Conservation (phyloP, 345 rosid species). For the Corchorus olitorius region DNA sequence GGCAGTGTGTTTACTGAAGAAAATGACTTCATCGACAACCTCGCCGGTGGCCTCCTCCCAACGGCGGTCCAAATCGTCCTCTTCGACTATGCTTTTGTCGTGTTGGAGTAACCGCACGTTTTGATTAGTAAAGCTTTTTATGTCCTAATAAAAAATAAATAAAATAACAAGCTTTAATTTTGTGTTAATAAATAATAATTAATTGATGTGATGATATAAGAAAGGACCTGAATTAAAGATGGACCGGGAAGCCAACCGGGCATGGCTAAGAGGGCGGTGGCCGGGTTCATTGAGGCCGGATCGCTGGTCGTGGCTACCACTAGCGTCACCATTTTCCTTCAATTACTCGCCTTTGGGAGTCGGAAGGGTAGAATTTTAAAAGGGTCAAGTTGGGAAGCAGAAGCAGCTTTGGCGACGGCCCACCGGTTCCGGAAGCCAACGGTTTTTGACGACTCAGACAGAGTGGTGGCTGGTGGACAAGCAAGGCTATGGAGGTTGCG, state of each 20-base stretch:
- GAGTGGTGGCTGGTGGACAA: too few species aligned
- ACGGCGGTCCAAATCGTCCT: slow-evolving; percentile 78
- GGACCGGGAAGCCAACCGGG: slow-evolving; percentile 67
- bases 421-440: slow-evolving; percentile 5
- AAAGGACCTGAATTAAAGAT: slow-evolving; percentile 44
- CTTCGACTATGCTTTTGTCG: slow-evolving; percentile 59
- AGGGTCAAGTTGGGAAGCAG: background rate
- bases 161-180: background rate
- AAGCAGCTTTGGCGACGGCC: background rate
- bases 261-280: slow-evolving; percentile 66
- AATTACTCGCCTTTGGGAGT: background rate
- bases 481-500: too few species aligned
- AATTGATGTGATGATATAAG: background rate
- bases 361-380: background rate
- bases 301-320: slow-evolving; percentile 77
- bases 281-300: slow-evolving; percentile 93
- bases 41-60: slow-evolving; percentile 91
- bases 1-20: slow-evolving; percentile 92
- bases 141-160: slow-evolving; percentile 41
- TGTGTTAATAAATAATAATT: background rate
- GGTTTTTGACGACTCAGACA: slow-evolving; percentile 2
- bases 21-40: slow-evolving; percentile 74
- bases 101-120: slow-evolving; percentile 70
- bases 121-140: slow-evolving; percentile 54
- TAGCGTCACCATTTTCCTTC: slow-evolving; percentile 61